Evolutionary conservation across 2,329 filamentous ascomycete genomes (phyloP), one percentile per base, ranked within the genome.

Genomic region (Scytalidium sp.): DNA sequence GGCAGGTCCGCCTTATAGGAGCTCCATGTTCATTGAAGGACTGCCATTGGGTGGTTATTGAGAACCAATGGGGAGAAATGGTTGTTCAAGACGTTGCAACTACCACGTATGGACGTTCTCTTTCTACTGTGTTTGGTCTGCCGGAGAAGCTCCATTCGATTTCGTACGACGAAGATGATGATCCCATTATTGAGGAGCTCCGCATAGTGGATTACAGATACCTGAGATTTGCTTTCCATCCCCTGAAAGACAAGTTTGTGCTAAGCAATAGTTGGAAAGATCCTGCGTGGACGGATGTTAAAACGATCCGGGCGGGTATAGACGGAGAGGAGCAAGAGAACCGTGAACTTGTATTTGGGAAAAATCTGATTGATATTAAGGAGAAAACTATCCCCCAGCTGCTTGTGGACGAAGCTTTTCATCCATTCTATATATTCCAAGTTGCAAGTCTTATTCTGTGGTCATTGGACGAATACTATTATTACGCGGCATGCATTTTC

Each of bases 371-470:
- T 58, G 89, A 97, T 55, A 96, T 99, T 58, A 84, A 95, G 61
- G 86, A 97, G 63, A 99, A 97, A 70, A 85, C 88, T 1, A 80
- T 87, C 15, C 78, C 83, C 1, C 89, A 95, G 63, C 80, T 99
- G 43, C 76, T 99, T 13, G 77, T 96, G 19, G 93, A 99, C 60
- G 94, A 99, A 74, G 91, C 90, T 19, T 91, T 99, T 62, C 94
- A 99, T 65, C 95, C 94, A 0, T 99, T 99, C 67, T 99, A 99
- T 67, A 87, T 99, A 49, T 99, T 99, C 65, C 94, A 99, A 70
- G 86, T 97, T 61, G 93, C 92, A 43, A 97, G 94, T 74, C 75
- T 99, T 57, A 70, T 96, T 39, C 81, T 99, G 3, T 99, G 94
- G 94, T 97, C 93, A 9, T 66, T 97, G 58, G 94, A 99, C 64